Conservation (phyloP, 1,284 basidiomycete species). For the Naganishia cerealis region DNA sequence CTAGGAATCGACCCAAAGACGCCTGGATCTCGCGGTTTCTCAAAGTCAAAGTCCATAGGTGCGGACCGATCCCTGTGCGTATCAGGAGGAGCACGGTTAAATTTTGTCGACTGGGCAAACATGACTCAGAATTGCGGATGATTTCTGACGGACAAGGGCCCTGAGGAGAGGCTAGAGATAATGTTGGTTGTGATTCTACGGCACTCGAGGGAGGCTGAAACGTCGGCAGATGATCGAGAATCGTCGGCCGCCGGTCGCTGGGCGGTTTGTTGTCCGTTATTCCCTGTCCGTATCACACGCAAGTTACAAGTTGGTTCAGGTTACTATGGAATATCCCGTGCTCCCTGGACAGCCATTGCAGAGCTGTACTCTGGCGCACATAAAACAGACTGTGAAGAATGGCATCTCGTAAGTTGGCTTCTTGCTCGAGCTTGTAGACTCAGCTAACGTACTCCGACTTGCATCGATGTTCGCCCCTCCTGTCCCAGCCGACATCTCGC, state of each 20-base stretch:
- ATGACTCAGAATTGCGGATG: neutral
- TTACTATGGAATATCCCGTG: no score
- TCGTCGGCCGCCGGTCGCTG: slow-evolving; percentile 4
- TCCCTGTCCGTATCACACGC: neutral
- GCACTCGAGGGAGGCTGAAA: neutral
- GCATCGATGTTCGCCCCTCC: neutral
- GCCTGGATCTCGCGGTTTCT: slow-evolving; percentile 30
- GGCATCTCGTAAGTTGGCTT: slow-evolving; percentile 13
- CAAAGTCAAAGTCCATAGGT: slow-evolving; percentile 31
- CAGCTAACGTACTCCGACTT: neutral
- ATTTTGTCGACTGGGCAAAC: slow-evolving; percentile 23
- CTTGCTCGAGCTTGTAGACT: neutral
- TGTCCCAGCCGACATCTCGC: slow-evolving; percentile 40
- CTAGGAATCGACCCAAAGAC: slow-evolving; percentile 23
- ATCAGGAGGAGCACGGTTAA: slow-evolving; percentile 9
- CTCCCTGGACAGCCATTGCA: no score
- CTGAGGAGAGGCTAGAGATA: neutral
- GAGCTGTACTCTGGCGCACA: neutral
- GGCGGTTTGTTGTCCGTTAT: neutral
- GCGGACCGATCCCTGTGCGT: slow-evolving; percentile 18
- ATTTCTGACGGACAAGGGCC: neutral
- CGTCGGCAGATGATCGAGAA: slow-evolving; percentile 7
- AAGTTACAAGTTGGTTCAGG: no score
- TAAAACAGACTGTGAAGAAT: neutral
- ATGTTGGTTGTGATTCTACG: slow-evolving; percentile 17